Conservation (phyloP, 768 basidiomycete genomes). For the Calocera viscosa region DNA sequence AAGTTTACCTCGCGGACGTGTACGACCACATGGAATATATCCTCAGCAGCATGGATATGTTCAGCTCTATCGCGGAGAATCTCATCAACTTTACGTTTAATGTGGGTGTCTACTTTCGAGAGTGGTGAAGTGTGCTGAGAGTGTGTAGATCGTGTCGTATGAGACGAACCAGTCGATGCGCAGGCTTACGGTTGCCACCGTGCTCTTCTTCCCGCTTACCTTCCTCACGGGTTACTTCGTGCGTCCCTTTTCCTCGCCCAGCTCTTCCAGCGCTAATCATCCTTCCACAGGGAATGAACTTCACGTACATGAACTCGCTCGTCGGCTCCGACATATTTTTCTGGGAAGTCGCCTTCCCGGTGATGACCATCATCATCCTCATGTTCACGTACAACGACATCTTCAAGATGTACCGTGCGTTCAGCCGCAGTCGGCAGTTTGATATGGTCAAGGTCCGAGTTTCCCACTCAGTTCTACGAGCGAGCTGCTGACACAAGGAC, state of each 20-base stretch:
- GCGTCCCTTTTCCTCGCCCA: slow-evolving; percentile 21
- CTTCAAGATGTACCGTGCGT: slow-evolving; percentile 1
- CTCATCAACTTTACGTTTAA: slow-evolving; percentile 65
- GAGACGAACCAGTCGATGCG: slow-evolving; percentile 70
- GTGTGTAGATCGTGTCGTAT: slow-evolving; percentile 49
- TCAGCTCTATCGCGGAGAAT: slow-evolving; percentile 55
- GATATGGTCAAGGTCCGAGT: not conserved
- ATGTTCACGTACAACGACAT: slow-evolving; percentile 44
- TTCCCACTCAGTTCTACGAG: too few species aligned
- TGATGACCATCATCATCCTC: slow-evolving; percentile 42
- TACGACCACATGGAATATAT: slow-evolving; percentile 67
- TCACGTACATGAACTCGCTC: slow-evolving; percentile 24
- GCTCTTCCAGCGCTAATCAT: not conserved
- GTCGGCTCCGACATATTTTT: slow-evolving; percentile 25
- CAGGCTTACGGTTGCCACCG: slow-evolving; percentile 52
- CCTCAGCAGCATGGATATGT: slow-evolving; percentile 58
- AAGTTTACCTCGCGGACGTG: slow-evolving; percentile 62
- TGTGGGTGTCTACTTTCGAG: slow-evolving; percentile 30
- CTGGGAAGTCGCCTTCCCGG: slow-evolving; percentile 52
- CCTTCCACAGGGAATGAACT: not conserved
- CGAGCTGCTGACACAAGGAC: too few species aligned
- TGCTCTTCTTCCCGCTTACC: slow-evolving; percentile 59
- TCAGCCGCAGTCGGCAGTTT: not conserved
- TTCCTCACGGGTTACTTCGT: slow-evolving; percentile 62
- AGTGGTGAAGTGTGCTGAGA: not conserved